These are phyloP conservation scores for Aureobasidium sp. DNA, from an alignment of 2,329 filamentous ascomycete species.

Conservation along the genomic window DNA sequence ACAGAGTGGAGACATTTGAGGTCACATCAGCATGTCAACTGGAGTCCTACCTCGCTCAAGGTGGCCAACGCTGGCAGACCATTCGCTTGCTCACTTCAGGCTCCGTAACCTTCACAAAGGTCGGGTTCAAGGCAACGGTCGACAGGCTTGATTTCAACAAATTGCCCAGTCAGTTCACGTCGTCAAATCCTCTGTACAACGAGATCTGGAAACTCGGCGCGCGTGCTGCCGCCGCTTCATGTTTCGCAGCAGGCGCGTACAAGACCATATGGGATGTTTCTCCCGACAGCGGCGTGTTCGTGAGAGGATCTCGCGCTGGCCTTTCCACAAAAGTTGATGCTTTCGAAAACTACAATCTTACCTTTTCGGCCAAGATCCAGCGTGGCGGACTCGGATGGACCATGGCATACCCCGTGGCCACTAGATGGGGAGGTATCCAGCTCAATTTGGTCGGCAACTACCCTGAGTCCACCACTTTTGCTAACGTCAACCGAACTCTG, in stretches of 20 bases:
- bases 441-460: constrained; percentile 15
- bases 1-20: constrained; percentile 33
- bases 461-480: constrained; percentile 17
- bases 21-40: constrained; percentile 23
- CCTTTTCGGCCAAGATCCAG: constrained; percentile 31
- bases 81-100: constrained; percentile 29
- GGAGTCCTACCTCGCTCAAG: constrained; percentile 31
- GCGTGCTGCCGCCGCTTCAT: constrained; percentile 26
- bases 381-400: constrained; percentile 33
- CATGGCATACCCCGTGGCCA: constrained; percentile 21
- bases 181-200: constrained; percentile 25
- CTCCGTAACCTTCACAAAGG: constrained; percentile 22
- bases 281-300: constrained; percentile 24
- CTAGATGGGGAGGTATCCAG: constrained; percentile 21
- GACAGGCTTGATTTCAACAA: constrained; percentile 17
- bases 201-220: constrained; percentile 33
- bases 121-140: constrained; percentile 26
- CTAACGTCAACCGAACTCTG: constrained; percentile 29
- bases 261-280: constrained; percentile 29
- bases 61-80: constrained; percentile 34
- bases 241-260: constrained; percentile 30
- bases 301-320: constrained; percentile 27
- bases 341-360: constrained; percentile 30
- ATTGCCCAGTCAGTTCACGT: constrained; percentile 25
- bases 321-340: constrained; percentile 19